These are phyloP conservation scores for Amoebophrya sp. DNA, from an alignment of 169 alveolate genomes.

Conservation along the genomic window DNA sequence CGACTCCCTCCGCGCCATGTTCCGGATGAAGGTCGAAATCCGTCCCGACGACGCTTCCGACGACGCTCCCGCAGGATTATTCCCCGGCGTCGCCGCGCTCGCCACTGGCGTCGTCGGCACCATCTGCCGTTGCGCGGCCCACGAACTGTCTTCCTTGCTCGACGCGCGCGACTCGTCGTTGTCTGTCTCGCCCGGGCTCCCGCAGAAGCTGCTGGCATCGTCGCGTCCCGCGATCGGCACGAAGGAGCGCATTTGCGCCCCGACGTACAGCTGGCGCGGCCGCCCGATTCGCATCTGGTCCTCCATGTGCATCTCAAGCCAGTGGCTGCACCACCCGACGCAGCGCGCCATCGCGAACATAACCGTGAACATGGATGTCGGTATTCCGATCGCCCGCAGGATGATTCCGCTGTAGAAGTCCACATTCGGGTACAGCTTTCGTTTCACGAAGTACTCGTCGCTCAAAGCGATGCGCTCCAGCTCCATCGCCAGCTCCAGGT, in stretches of 20 bases:
- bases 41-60: too few species aligned
- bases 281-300: too few species aligned
- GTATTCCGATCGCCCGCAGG: conserved; percentile 56
- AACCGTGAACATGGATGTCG: conserved; percentile 61
- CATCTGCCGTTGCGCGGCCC: background rate
- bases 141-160: too few species aligned
- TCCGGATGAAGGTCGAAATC: background rate
- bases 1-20: background rate
- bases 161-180: too few species aligned
- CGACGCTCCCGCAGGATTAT: too few species aligned
- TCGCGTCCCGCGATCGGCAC: too few species aligned
- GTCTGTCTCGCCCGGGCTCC: background rate
- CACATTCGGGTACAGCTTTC: conserved; percentile 64
- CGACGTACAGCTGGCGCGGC: too few species aligned
- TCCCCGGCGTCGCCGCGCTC: background rate
- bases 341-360: conserved; percentile 57
- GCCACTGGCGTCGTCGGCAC: background rate
- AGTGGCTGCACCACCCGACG: conserved; percentile 62
- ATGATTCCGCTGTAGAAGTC: conserved; percentile 66
- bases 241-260: too few species aligned
- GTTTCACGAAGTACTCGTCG: conserved; percentile 50
- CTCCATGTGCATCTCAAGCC: conserved; percentile 73
- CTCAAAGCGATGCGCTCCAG: conserved; percentile 53
- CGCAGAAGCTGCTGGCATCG: background rate
- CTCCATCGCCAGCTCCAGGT: conserved; percentile 50